phyloP scores from a whole-genome alignment of 352 stramenopile species.

The Phytophthora colocasiae region DNA sequence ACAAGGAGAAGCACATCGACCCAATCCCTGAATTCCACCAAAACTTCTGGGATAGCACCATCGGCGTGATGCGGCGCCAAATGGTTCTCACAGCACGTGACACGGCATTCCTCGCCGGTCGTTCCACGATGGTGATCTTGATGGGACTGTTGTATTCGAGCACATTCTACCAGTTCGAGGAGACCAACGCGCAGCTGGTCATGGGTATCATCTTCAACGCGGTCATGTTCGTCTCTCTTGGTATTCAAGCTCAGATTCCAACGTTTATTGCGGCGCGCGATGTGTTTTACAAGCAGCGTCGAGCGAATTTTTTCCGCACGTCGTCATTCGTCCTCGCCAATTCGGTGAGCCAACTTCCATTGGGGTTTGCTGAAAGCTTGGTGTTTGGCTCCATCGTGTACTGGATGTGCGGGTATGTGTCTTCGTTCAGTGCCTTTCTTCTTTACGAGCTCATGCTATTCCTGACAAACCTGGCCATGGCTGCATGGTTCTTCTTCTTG shows the following conservation, averaged over 20 bases:
- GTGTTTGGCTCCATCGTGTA: conserved; percentile 85
- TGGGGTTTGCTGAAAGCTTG: conserved; percentile 55
- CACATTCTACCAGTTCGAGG: conserved; percentile 50
- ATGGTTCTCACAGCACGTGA: conserved; percentile 45
- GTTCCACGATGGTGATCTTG: conserved; percentile 42
- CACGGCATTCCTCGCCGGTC: conserved; percentile 36
- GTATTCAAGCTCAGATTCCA: conserved; percentile 68
- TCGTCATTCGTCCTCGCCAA: conserved; percentile 64
- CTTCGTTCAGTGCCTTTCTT: too few relatives aligned
- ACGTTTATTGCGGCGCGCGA: conserved; percentile 61
- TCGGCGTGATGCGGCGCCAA: conserved; percentile 44
- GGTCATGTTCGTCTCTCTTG: conserved; percentile 74
- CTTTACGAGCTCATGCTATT: conserved; percentile 42
- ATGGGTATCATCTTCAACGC: conserved; percentile 79
- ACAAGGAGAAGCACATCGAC: conserved; percentile 84
- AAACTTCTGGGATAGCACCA: conserved; percentile 34
- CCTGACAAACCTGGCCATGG: conserved; percentile 41
- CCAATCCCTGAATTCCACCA: conserved; percentile 45
- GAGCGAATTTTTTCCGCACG: conserved; percentile 81
- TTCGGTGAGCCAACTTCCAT: conserved; percentile 41
- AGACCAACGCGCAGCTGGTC: conserved; percentile 43
- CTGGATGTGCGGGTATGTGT: conserved; percentile 84
- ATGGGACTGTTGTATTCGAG: conserved; percentile 49
- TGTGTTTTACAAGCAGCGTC: conserved; percentile 83
- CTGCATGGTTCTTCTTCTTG: conserved; percentile 32